Percentiles rank a stretch among this genome's conserved stretches.
Evolutionary conservation across 2,329 filamentous ascomycete genomes (phyloP).

Genomic region (Apiospora rasikravindrae): DNA sequence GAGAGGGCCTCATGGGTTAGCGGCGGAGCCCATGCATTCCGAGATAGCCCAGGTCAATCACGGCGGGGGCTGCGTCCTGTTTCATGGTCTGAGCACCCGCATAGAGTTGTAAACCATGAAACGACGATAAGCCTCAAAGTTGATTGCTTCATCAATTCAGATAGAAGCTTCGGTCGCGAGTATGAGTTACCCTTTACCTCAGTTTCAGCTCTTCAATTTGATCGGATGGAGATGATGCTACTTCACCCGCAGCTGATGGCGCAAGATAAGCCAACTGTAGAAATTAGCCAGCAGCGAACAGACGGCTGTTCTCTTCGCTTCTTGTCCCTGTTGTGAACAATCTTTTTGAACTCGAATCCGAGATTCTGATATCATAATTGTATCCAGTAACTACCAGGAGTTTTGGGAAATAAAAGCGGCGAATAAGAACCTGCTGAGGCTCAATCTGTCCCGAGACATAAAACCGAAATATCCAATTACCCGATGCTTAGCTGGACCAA

Average conservation of each 20-base stretch:
- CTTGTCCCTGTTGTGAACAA: background rate
- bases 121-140: background rate
- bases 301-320: background rate
- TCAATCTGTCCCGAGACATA: background rate
- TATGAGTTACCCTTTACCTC: background rate
- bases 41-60: background rate
- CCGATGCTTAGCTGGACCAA: background rate
- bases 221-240: conserved; percentile 1
- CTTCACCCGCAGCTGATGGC: background rate
- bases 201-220: background rate
- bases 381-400: no score
- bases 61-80: background rate
- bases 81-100: conserved; percentile 8
- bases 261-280: background rate
- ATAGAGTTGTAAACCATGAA: conserved; percentile 11
- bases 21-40: conserved; percentile 1
- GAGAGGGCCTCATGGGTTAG: background rate
- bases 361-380: background rate
- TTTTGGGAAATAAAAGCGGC: background rate
- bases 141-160: conserved; percentile 1
- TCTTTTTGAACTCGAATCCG: background rate
- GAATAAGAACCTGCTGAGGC: background rate
- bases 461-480: no score
- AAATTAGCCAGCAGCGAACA: background rate
- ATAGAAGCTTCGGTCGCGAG: background rate